phyloP scores from a whole-genome alignment of 2,329 filamentous ascomycete species.

The Pestalotiopsis fici region DNA sequence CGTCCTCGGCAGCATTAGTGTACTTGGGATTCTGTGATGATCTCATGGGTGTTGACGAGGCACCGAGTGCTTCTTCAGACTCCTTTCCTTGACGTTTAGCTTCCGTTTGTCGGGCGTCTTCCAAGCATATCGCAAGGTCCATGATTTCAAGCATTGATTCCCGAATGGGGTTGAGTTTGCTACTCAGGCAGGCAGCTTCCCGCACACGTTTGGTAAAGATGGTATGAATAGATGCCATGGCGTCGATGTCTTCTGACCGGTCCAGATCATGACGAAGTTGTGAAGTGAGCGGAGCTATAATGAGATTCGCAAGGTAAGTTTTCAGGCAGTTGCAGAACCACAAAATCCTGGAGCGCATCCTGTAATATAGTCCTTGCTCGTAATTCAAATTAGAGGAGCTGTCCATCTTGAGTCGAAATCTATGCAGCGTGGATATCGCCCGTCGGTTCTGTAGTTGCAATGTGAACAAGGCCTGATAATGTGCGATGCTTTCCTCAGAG shows the following conservation, averaged over 20 bases:
- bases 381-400: constrained; percentile 36
- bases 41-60: constrained; percentile 28
- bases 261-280: constrained; percentile 59
- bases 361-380: constrained; percentile 54
- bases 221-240: constrained; percentile 73
- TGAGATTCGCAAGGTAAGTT: constrained; percentile 74
- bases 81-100: constrained; percentile 36
- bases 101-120: constrained; percentile 54
- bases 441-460: constrained; percentile 78
- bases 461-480: constrained; percentile 74
- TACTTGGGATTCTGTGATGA: constrained; percentile 22
- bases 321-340: constrained; percentile 79
- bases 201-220: constrained; percentile 63
- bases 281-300: constrained; percentile 62
- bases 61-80: constrained; percentile 38
- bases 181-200: constrained; percentile 69
- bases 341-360: constrained; percentile 67
- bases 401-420: constrained; percentile 46
- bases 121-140: constrained; percentile 72
- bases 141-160: constrained; percentile 75
- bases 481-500: constrained; percentile 59
- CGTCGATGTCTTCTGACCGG: constrained; percentile 72
- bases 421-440: constrained; percentile 67
- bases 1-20: constrained; percentile 26
- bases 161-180: constrained; percentile 69